Conservation (phyloP, 2,329 filamentous ascomycete species). For the Cercospora canescens region DNA sequence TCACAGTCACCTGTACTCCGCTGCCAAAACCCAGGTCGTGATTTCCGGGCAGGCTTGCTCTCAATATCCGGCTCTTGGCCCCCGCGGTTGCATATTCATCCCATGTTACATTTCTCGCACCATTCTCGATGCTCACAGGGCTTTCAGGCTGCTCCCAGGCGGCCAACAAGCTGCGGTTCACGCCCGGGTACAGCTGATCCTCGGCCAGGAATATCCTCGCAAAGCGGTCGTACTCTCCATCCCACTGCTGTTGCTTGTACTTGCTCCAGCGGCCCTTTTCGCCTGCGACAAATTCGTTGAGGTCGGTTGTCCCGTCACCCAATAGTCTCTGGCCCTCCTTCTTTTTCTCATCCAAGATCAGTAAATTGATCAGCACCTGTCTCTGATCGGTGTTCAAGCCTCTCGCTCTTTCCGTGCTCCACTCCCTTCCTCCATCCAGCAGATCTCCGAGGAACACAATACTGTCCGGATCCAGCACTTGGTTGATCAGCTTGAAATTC, state of each 20-base stretch:
- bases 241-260: slow-evolving; percentile 82
- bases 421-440: slow-evolving; percentile 94
- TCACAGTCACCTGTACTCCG: slow-evolving; percentile 76
- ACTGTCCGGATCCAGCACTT: slow-evolving; percentile 76
- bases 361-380: slow-evolving; percentile 24
- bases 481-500: slow-evolving; percentile 76
- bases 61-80: slow-evolving; percentile 74
- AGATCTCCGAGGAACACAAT: slow-evolving; percentile 90
- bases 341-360: slow-evolving; percentile 19
- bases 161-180: slow-evolving; percentile 23
- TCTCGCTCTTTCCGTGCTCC: slow-evolving; percentile 65
- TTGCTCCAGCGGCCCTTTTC: slow-evolving; percentile 55
- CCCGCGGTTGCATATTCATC: slow-evolving; percentile 54
- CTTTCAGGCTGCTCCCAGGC: slow-evolving; percentile 26
- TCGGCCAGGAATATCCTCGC: slow-evolving; percentile 73
- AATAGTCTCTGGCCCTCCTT: slow-evolving; percentile 27
- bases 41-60: slow-evolving; percentile 87
- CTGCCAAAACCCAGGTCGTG: slow-evolving; percentile 91
- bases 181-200: slow-evolving; percentile 34
- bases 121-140: slow-evolving; percentile 29
- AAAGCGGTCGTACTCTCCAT: slow-evolving; percentile 83
- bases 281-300: slow-evolving; percentile 31
- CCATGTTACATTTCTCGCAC: slow-evolving; percentile 60
- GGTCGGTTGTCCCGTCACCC: slow-evolving; percentile 22
- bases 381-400: slow-evolving; percentile 25